Evolutionary conservation across 163 green algal species (phyloP).

Genomic region (Volvox carteri): DNA sequence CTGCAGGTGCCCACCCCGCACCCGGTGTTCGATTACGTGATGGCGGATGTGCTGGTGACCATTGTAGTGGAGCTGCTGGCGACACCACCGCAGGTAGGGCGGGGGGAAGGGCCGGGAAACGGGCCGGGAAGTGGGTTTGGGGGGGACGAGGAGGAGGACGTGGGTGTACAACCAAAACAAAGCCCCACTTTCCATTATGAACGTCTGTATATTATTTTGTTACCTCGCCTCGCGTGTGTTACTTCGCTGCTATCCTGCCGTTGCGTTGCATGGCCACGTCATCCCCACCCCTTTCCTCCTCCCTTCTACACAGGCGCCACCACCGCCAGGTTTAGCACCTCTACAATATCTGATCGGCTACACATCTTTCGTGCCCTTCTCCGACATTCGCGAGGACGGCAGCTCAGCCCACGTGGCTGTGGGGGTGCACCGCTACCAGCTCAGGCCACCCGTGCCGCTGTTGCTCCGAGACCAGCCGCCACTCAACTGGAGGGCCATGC

Average conservation of each 20-base stretch:
- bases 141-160: too few species aligned
- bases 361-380: constrained; percentile 65
- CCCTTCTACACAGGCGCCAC: constrained; percentile 24
- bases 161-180: too few species aligned
- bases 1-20: constrained; percentile 65
- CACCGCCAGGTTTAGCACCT: constrained; percentile 39
- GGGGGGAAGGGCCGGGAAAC: too few species aligned
- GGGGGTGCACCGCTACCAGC: constrained; percentile 65
- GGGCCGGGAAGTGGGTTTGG: too few species aligned
- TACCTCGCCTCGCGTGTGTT: too few species aligned
- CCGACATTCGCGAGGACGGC: constrained; percentile 62
- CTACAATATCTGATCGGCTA: constrained; percentile 62
- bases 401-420: constrained; percentile 61
- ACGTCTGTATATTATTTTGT: too few species aligned
- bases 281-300: neutral
- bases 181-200: too few species aligned
- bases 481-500: constrained; percentile 67
- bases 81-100: constrained; percentile 54
- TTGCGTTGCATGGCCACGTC: neutral
- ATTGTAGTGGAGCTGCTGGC: constrained; percentile 73
- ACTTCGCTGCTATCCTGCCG: too few species aligned
- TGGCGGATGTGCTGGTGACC: constrained; percentile 64
- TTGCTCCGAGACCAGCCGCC: constrained; percentile 59
- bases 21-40: constrained; percentile 68
- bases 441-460: constrained; percentile 32